Evolutionary conservation across 345 rosid genomes (phyloP), one percentile per base, ranked within the genome.

Genomic region (Heritiera fomes): DNA sequence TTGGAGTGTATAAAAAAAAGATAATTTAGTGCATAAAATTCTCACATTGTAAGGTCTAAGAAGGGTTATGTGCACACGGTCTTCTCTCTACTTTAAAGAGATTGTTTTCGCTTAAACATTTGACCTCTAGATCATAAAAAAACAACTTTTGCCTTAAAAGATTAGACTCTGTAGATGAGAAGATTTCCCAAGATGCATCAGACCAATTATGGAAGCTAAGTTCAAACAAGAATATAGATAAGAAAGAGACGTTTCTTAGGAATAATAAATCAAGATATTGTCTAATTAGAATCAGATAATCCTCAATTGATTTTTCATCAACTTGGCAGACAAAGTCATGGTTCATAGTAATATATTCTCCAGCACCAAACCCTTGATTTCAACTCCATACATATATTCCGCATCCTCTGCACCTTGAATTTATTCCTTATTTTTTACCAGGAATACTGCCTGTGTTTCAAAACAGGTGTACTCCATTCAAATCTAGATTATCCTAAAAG

Each of bases 401-500:
- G 32, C 61, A 32, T 71, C 61, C 61, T 50, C 8, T 32, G 28
- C 46, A 52, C 30, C 61, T n/a, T 32, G 75, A 50, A 71, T 71
- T 30, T 32, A 9, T 71, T 71, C 59, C 46, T 15, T 52, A 17
- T 71, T 71, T 50, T 8, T 8, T 32, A 32, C 46, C 75, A 32
- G 3, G 45, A 50, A 71, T 50, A 52, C 28, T 28, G 12, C 74
- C 28, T 13, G 12, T 1, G 14, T 32, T 32, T 50, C 75, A 30
- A 71, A 49, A 17, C 45, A 71, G 41, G 75, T 50, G 43, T 52
- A 15, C 61, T 50, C 75, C 75, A 71, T 3, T 3, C 8, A 71
- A 71, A 71, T 50, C 75, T 28, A 71, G 43, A 50, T 71, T 71
- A 71, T 17, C 75, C 45, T 14, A 50, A 71, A 71, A 71, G 45